Percentiles rank a stretch among this genome's conserved stretches.
Conservation (phyloP, 768 basidiomycete genomes). For the Psilocybe subaeruginosa region DNA sequence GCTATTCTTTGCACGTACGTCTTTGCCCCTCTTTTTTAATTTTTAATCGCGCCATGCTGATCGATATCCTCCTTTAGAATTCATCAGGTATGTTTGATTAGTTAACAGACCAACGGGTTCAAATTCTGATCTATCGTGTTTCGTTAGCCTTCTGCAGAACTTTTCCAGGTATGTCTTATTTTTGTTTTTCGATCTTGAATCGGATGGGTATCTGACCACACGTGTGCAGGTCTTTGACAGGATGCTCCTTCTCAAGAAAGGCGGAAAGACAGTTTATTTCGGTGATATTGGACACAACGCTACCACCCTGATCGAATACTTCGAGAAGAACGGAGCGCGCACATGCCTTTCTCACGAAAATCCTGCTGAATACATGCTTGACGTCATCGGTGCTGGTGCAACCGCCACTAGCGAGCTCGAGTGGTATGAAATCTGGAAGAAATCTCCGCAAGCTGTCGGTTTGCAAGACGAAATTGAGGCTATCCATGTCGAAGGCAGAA, state of each 20-base stretch:
- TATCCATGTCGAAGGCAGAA: conserved; percentile 52
- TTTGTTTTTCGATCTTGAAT: no score
- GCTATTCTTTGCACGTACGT: conserved; percentile 85
- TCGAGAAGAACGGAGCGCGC: conserved; percentile 70
- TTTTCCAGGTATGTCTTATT: conserved; percentile 55
- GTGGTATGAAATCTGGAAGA: conserved; percentile 59
- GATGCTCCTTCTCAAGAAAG: conserved; percentile 73
- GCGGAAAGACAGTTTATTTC: conserved; percentile 78
- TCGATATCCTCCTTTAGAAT: conserved; percentile 31
- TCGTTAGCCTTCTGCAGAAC: conserved; percentile 69
- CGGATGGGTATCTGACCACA: neutral
- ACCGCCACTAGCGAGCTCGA: conserved; percentile 52
- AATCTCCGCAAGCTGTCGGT: conserved; percentile 43
- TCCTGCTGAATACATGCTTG: conserved; percentile 71
- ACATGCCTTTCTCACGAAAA: conserved; percentile 67
- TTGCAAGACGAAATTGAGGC: conserved; percentile 40
- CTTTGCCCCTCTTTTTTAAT: neutral
- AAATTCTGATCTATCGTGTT: neutral
- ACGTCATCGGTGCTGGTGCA: conserved; percentile 76
- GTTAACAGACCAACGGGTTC: no score
- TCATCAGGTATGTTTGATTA: conserved; percentile 32
- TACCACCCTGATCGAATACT: conserved; percentile 66
- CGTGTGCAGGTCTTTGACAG: conserved; percentile 59
- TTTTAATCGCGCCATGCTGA: neutral
- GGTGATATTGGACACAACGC: conserved; percentile 72